phyloP scores from a whole-genome alignment of 805 yeast species.

The Sugiyamaella floridensis region DNA sequence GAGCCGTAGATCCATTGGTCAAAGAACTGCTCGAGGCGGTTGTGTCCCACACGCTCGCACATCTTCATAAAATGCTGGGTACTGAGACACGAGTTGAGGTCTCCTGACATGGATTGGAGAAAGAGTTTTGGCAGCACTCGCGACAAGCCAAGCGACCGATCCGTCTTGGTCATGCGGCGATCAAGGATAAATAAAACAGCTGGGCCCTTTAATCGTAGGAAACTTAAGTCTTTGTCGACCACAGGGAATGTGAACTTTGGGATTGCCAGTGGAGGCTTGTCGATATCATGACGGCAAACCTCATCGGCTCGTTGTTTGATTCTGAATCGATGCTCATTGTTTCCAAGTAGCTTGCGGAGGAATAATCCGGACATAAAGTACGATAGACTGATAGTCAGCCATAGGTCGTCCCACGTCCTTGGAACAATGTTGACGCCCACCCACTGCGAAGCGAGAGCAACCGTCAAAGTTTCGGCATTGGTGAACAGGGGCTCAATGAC shows the following conservation, averaged over 20 bases:
- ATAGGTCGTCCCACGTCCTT: constrained; percentile 64
- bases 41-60: constrained; percentile 92
- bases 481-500: constrained; percentile 72
- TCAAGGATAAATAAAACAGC: constrained; percentile 78
- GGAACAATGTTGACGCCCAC: constrained; percentile 89
- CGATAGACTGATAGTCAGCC: constrained; percentile 86
- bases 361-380: constrained; percentile 75
- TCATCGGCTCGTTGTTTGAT: constrained; percentile 58
- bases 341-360: constrained; percentile 65
- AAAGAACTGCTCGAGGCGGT: constrained; percentile 73
- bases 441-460: constrained; percentile 82
- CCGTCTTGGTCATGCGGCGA: constrained; percentile 91
- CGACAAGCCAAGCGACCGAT: constrained; percentile 84
- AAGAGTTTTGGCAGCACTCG: constrained; percentile 88
- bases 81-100: constrained; percentile 70
- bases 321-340: constrained; percentile 69
- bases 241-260: constrained; percentile 65
- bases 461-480: constrained; percentile 60
- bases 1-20: constrained; percentile 88
- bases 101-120: constrained; percentile 93
- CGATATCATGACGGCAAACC: constrained; percentile 68
- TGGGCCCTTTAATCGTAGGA: constrained; percentile 76
- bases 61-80: constrained; percentile 82
- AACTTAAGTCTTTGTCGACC: constrained; percentile 52
- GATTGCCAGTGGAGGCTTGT: constrained; percentile 71